Percentiles rank a stretch among this genome's conserved stretches.
Conservation (phyloP, 768 basidiomycete genomes). For the Macrolepiota albuminosa region DNA sequence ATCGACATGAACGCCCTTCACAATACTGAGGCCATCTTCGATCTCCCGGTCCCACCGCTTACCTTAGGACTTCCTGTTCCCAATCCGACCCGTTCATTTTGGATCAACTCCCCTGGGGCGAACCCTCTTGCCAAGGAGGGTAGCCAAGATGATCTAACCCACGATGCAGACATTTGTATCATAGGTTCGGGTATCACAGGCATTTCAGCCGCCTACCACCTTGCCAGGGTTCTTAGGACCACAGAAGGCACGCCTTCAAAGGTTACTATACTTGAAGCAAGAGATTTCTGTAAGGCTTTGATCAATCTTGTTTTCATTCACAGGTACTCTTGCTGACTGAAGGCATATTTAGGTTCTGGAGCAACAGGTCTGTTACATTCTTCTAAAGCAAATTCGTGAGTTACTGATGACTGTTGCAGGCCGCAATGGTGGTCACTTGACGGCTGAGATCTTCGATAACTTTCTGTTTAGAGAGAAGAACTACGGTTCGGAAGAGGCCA, state of each 20-base stretch:
- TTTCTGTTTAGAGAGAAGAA: constrained; percentile 34
- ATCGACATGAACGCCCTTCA: constrained; percentile 4
- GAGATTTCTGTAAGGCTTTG: constrained; percentile 73
- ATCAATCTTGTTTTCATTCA: background rate
- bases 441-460: constrained; percentile 39
- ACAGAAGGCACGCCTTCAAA: constrained; percentile 1
- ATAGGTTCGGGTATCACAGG: constrained; percentile 82
- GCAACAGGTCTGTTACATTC: constrained; percentile 55
- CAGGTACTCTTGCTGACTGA: background rate
- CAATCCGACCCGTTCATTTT: constrained; percentile 70
- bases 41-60: constrained; percentile 1
- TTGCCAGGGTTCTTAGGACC: constrained; percentile 34
- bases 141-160: constrained; percentile 53
- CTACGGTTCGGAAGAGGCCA: constrained; percentile 53
- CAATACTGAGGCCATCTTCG: constrained; percentile 5
- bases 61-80: constrained; percentile 40
- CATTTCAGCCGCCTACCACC: constrained; percentile 68
- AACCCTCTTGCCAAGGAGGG: constrained; percentile 69
- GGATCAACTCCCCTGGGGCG: constrained; percentile 55
- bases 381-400: background rate
- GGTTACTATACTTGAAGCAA: constrained; percentile 68
- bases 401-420: constrained; percentile 32
- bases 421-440: constrained; percentile 77
- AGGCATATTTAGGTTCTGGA: constrained; percentile 49
- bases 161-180: constrained; percentile 67